Percentiles rank a stretch among this genome's conserved stretches.
Evolutionary conservation across 2,329 filamentous ascomycete genomes (phyloP).

Genomic region (Arthrobotrys iridis): DNA sequence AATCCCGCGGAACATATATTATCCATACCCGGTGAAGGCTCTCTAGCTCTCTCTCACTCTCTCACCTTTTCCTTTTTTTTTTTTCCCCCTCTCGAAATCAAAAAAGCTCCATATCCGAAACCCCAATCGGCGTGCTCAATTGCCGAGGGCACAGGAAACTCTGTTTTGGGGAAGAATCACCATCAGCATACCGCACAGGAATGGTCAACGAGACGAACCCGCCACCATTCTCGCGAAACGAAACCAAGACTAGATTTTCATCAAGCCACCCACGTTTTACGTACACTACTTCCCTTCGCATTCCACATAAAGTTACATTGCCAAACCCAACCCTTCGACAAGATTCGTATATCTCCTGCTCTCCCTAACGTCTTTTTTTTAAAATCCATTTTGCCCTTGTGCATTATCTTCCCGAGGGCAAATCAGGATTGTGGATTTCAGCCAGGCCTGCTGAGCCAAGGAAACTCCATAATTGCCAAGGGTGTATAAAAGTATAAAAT

Average conservation of each 20-base stretch:
- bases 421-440: conserved; percentile 43
- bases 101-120: conserved; percentile 31
- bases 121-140: conserved; percentile 47
- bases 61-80: not conserved
- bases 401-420: conserved; percentile 4
- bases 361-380: not conserved
- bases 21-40: conserved; percentile 29
- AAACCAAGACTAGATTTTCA: conserved; percentile 11
- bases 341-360: conserved; percentile 4
- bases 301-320: conserved; percentile 17
- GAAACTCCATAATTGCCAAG: conserved; percentile 19
- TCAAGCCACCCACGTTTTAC: conserved; percentile 50
- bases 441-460: conserved; percentile 38
- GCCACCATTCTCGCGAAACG: conserved; percentile 3
- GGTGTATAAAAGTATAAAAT: conserved; percentile 16
- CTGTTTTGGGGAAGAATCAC: conserved; percentile 22
- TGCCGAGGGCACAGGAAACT: conserved; percentile 38
- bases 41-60: too few relatives aligned
- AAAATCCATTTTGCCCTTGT: not conserved
- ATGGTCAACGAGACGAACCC: not conserved
- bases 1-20: conserved; percentile 54
- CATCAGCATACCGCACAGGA: conserved; percentile 8
- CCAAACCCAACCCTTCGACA: not conserved
- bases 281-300: conserved; percentile 10
- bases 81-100: conserved; percentile 1